Base-by-base conservation (phyloP, 73 alveolate genomes). In the Paramecium bursaria region DNA sequence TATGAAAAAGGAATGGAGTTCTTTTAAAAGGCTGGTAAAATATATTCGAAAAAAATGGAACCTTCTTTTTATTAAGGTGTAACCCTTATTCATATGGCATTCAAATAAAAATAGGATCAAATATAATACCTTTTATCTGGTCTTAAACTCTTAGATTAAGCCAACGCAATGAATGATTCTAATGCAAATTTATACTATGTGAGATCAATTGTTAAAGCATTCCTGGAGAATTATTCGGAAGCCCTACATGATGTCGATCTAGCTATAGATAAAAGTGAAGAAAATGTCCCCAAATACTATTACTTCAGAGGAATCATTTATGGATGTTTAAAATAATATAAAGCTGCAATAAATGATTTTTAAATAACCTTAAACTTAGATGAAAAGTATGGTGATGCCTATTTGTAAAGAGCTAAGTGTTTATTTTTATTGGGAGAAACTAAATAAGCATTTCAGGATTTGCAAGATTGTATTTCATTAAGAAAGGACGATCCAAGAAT, bases 191-290 rank as follows among this genome's bases (percentile, higher is more conserved):
- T 87, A 17, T 75, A 52, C 48, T 87, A 75, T 87, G 52, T 55
- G 21, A 39, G 90, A 33, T 76, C 90, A 4, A 77, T 87, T n/a
- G 90, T 87, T 3, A 50, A 73, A 23, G 50, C 54, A 19, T 87
- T 33, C 29, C 48, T 73, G 39, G 90, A 80, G 2, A 29, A 87
- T 30, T n/a, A 46, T 6, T 46, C 33, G 31, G 92, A 87, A 19
- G 79, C 77, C n/a, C 44, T 87, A 3, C 14, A 30, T 5, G 92
- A 87, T 17, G 47, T 87, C 2, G 92, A 87, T 4, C 21, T 23
- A 31, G 92, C 92, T 10, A 87, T 87, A 0, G 86, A 85, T n/a
- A 79, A 87, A 44, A 25, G 87, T 15, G 92, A 80, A 87, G 92
- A 80, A 29, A 80, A 80, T 44, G 75, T 50, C 17, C 76, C 90